Base-by-base conservation (phyloP, 345 rosid species). In the Bruguiera gymnorhiza region DNA sequence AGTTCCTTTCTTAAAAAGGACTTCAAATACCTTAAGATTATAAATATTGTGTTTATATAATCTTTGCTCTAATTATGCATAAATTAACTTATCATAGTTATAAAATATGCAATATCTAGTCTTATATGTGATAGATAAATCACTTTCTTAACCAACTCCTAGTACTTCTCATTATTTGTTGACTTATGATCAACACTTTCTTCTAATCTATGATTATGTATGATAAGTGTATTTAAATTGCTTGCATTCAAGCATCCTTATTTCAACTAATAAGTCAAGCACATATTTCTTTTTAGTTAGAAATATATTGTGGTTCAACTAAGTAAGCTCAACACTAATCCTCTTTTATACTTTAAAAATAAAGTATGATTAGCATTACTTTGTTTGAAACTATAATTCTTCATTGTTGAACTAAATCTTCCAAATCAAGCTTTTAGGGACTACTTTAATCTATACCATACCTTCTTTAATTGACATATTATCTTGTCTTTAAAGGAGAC, bases 141-240 rank as follows among this genome's bases (percentile, higher is more conserved):
- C 4, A 58, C 5, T 5, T 27, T 58, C 13, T 0, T 4, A 5
- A 58, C 20, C 0, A 58, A n/a, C 6, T 6, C 9, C 1, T 58
- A 0, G 0, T 58, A 23, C 5, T 0, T 26, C 0, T 8, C 2
- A 2, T 21, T 23, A 13, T 58, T 8, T 2, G 6, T 26, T 3
- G 5, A 4, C 31, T 24, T 58, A 2, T 9, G 4, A 27, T 24
- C 13, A 1, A 29, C 0, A 24, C 9, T 4, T 27, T 10, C 15
- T 58, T 27, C 15, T 16, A 58, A 11, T 1, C 1, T 1, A 26
- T 50, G 54, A 20, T 50, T 50, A 2, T 3, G 15, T 13, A 50
- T 1, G 16, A 50, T 20, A 3, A 1, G 7, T 50, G 20, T 21
- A 3, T 58, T 0, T 0, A 1, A 1, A 1, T 0, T 0, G 8